These are phyloP conservation scores for Magnolia changhungtana DNA, from an alignment of 164 flowering plant species.

Conservation along the genomic window DNA sequence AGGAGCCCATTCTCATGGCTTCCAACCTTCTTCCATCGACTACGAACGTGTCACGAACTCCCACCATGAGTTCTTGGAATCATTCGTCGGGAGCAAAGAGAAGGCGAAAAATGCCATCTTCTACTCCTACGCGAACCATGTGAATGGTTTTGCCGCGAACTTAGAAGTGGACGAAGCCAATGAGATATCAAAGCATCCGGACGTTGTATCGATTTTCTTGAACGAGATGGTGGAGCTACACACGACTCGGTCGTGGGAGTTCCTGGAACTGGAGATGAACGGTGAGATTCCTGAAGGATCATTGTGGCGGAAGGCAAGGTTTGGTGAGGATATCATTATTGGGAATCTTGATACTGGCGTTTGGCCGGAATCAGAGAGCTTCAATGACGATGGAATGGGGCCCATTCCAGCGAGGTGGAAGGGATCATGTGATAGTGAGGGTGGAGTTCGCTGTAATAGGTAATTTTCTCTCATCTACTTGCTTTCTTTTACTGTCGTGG, in stretches of 20 bases:
- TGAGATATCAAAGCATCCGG: constrained; percentile 41
- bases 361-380: constrained; percentile 73
- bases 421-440: constrained; percentile 36
- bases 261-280: constrained; percentile 15
- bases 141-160: constrained; percentile 66
- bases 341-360: constrained; percentile 52
- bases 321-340: constrained; percentile 38
- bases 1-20: no score
- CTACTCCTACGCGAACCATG: constrained; percentile 49
- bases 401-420: constrained; percentile 63
- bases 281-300: constrained; percentile 12
- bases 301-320: constrained; percentile 31
- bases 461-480: background rate
- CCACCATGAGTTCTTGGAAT: background rate
- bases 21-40: no score
- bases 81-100: constrained; percentile 16
- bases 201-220: constrained; percentile 43
- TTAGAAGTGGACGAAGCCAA: constrained; percentile 63
- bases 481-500: no score
- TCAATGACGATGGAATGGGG: constrained; percentile 49
- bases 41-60: no score
- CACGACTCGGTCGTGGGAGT: constrained; percentile 60
- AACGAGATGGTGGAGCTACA: constrained; percentile 35
- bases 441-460: constrained; percentile 49
- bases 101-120: constrained; percentile 48